phyloP scores from a whole-genome alignment of 2,329 filamentous ascomycete genomes.

The Phaeophleospora eucalypticola region DNA sequence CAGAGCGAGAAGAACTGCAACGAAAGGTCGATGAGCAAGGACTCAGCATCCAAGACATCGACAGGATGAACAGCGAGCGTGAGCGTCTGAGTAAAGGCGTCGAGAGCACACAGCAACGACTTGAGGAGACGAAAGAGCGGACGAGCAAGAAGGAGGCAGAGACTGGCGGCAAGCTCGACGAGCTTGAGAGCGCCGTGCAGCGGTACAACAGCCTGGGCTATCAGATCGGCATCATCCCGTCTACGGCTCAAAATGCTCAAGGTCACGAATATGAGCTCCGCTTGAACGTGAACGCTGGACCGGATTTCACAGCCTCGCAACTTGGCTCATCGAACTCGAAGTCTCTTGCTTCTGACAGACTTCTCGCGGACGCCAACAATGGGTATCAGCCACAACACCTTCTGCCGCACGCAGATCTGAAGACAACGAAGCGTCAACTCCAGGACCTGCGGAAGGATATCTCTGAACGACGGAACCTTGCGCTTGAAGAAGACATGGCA shows the following conservation, averaged over 20 bases:
- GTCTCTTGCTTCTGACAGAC: constrained; percentile 57
- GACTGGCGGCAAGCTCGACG: constrained; percentile 78
- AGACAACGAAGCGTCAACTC: constrained; percentile 78
- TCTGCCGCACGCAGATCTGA: constrained; percentile 81
- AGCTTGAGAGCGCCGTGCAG: constrained; percentile 85
- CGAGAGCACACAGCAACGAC: constrained; percentile 66
- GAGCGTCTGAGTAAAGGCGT: constrained; percentile 89
- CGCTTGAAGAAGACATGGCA: constrained; percentile 87
- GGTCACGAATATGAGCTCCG: constrained; percentile 79
- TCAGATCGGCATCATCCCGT: constrained; percentile 84
- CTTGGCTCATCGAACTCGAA: constrained; percentile 43
- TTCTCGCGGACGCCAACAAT: constrained; percentile 74
- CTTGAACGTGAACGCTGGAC: constrained; percentile 72
- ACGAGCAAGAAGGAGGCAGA: constrained; percentile 85
- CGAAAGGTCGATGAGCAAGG: constrained; percentile 86
- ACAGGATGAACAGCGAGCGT: constrained; percentile 94
- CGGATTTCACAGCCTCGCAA: constrained; percentile 63
- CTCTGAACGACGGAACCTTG: constrained; percentile 76
- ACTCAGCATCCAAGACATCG: constrained; percentile 96
- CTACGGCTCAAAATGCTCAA: constrained; percentile 78
- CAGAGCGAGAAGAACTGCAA: constrained; percentile 75
- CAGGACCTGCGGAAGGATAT: constrained; percentile 79
- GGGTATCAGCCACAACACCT: constrained; percentile 89
- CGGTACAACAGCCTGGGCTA: constrained; percentile 93
- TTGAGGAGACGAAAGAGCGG: constrained; percentile 81